Evolutionary conservation across 2,329 filamentous ascomycete species (phyloP).

Genomic region (Dactylellina haptotyla): DNA sequence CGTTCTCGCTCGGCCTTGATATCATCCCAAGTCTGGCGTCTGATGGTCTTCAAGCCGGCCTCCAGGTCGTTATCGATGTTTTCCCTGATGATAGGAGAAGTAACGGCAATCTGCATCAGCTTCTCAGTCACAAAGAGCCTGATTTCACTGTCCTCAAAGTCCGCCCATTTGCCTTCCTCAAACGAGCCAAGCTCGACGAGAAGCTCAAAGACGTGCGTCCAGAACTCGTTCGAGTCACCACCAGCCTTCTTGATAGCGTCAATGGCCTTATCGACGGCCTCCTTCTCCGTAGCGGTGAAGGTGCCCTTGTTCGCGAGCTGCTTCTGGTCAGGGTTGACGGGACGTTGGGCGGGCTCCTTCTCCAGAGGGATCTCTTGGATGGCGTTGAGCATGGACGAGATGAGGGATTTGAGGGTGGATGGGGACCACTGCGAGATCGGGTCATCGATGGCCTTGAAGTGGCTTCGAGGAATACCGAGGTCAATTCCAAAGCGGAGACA

Average conservation of each 20-base stretch:
- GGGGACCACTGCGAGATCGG: conserved; percentile 44
- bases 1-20: conserved; percentile 49
- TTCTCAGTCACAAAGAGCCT: conserved; percentile 49
- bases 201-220: conserved; percentile 44
- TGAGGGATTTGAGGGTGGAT: conserved; percentile 31
- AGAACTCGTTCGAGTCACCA: conserved; percentile 46
- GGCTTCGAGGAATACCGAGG: conserved; percentile 36
- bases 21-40: conserved; percentile 51
- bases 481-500: conserved; percentile 40
- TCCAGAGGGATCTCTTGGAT: conserved; percentile 47
- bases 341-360: conserved; percentile 26
- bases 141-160: conserved; percentile 49
- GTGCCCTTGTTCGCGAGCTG: conserved; percentile 48
- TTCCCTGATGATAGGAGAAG: conserved; percentile 40
- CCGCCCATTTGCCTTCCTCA: conserved; percentile 44
- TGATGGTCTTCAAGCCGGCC: conserved; percentile 36
- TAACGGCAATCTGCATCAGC: conserved; percentile 51
- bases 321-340: conserved; percentile 29
- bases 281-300: conserved; percentile 43
- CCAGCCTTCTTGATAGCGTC: conserved; percentile 47
- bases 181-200: conserved; percentile 45
- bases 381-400: conserved; percentile 43
- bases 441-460: conserved; percentile 47
- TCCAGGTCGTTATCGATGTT: conserved; percentile 48
- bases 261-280: conserved; percentile 40